Evolutionary conservation across 2,329 filamentous ascomycete genomes (phyloP).

Genomic region (Tolypocladium cylindrosporum): DNA sequence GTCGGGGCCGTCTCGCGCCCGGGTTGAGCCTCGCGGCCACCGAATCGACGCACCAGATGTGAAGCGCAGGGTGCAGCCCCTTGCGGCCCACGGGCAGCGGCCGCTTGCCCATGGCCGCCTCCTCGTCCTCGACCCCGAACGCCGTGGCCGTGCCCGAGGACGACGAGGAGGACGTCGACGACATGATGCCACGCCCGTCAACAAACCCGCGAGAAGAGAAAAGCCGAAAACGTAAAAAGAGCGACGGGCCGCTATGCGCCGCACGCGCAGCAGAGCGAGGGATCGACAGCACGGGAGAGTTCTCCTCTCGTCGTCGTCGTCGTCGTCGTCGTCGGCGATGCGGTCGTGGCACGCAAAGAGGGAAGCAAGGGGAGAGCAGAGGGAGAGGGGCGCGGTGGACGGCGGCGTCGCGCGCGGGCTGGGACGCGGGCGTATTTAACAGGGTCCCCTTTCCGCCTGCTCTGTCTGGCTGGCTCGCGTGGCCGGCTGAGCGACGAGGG

Average conservation of each 20-base stretch:
- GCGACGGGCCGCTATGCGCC: neutral
- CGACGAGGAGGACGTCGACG: neutral
- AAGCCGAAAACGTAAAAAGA: no score
- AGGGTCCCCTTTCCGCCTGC: no score
- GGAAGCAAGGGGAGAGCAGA: neutral
- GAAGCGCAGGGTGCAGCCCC: slow-evolving; percentile 22
- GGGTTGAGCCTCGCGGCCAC: neutral
- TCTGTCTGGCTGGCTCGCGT: no score
- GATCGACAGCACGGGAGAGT: neutral
- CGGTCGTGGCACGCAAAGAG: neutral
- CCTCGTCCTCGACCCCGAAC: slow-evolving; percentile 15
- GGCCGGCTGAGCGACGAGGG: neutral
- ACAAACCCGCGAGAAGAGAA: neutral
- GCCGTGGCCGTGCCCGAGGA: neutral
- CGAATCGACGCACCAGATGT: slow-evolving; percentile 17
- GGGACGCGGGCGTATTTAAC: neutral
- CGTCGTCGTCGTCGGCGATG: neutral
- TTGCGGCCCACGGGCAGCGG: slow-evolving; percentile 1
- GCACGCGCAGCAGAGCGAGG: neutral
- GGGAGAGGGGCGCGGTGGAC: no score
- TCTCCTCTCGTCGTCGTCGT: no score
- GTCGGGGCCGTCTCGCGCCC: neutral
- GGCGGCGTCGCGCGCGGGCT: neutral
- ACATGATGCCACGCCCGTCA: neutral
- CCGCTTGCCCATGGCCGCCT: slow-evolving; percentile 7